These are phyloP conservation scores for Globisporangium middletonii DNA, from an alignment of 352 stramenopile genomes.

Conservation along the genomic window DNA sequence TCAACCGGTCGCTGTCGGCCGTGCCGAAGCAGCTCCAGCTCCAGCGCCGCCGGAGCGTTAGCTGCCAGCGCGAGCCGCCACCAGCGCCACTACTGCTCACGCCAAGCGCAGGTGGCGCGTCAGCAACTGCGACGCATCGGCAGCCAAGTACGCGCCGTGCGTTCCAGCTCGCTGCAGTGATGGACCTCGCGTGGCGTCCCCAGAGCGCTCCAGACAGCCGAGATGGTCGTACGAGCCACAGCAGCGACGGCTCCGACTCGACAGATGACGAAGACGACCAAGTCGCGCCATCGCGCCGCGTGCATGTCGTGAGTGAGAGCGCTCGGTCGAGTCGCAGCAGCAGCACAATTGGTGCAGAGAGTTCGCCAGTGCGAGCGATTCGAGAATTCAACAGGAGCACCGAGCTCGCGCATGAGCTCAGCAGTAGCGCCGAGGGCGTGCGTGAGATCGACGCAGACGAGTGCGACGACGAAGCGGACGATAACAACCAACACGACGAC, in stretches of 20 bases:
- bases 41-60: constrained; percentile 25
- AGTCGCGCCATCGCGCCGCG: no score
- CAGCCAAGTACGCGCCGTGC: neutral
- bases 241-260: constrained; percentile 6
- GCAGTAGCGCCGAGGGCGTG: no score
- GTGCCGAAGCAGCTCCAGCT: constrained; percentile 15
- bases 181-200: neutral
- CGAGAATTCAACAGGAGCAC: no score
- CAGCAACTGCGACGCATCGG: neutral
- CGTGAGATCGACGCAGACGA: no score
- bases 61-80: constrained; percentile 5
- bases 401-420: no score
- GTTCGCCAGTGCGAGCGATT: no score
- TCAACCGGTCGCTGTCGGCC: constrained; percentile 37
- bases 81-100: neutral
- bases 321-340: no score
- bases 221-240: neutral
- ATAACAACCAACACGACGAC: constrained; percentile 27
- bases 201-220: constrained; percentile 1
- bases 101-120: no score
- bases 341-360: no score
- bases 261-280: constrained; percentile 7
- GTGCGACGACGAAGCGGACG: neutral
- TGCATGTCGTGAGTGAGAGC: neutral
- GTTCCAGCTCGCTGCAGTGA: constrained; percentile 4